Conservation (phyloP, 805 yeast genomes). For the Lipomyces mesembrius region DNA sequence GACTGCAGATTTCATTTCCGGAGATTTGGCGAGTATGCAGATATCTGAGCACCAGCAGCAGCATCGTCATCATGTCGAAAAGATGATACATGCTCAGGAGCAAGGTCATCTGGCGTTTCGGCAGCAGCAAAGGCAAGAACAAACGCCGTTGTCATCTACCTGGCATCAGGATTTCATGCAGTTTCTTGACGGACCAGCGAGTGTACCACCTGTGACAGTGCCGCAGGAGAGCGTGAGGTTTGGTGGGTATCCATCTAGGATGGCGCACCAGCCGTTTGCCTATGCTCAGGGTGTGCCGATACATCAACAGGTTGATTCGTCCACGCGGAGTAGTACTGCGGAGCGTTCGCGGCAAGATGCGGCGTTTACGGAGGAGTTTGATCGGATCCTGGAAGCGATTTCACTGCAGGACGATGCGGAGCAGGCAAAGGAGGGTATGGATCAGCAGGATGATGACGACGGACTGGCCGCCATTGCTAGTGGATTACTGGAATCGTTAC, state of each 20-base stretch:
- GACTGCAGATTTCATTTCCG: slow-evolving; percentile 6
- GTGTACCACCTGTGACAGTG: not conserved
- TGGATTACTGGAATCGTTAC: slow-evolving; percentile 32
- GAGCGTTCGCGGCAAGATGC: slow-evolving; percentile 6
- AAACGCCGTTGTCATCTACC: slow-evolving; percentile 3
- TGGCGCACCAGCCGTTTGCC: slow-evolving; percentile 1
- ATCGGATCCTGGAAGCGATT: slow-evolving; percentile 1
- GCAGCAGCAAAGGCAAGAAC: slow-evolving; percentile 9
- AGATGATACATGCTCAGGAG: slow-evolving; percentile 6
- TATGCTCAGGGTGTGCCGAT: not conserved
- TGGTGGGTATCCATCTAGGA: not conserved
- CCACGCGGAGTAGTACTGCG: not conserved
- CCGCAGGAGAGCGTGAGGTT: not conserved
- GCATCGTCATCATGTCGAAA: not conserved
- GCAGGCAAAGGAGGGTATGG: not conserved
- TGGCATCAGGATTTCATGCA: slow-evolving; percentile 33
- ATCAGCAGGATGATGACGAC: slow-evolving; percentile 27
- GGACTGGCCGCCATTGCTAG: slow-evolving; percentile 40
- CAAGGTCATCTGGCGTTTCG: not conserved
- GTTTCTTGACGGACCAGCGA: slow-evolving; percentile 18
- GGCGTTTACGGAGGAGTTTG: slow-evolving; percentile 22
- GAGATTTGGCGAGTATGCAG: slow-evolving; percentile 16
- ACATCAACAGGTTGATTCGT: not conserved
- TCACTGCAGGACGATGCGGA: not conserved
- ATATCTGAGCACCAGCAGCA: slow-evolving; percentile 11